phyloP scores from a whole-genome alignment of 306 rosid species.

The Glycine latifolia region DNA sequence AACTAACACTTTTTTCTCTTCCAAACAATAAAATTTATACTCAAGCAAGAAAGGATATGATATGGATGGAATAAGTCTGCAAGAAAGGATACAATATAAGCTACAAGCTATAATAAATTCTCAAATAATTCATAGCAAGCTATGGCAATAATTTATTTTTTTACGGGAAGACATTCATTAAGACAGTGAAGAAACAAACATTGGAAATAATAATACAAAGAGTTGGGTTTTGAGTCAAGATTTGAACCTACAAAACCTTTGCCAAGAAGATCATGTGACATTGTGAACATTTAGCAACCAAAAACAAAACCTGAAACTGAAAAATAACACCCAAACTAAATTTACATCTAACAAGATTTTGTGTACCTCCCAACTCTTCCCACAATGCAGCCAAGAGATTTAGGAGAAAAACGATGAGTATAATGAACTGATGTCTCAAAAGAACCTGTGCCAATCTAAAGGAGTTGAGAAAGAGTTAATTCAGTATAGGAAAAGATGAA shows the following conservation, averaged over 20 bases:
- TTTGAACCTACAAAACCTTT: neutral
- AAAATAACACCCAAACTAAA: slow-evolving; percentile 27
- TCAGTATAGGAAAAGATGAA: slow-evolving; percentile 39
- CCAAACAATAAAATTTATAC: slow-evolving; percentile 1
- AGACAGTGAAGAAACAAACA: neutral
- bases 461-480: slow-evolving; percentile 51
- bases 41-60: neutral
- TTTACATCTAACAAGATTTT: slow-evolving; percentile 35
- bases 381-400: slow-evolving; percentile 82
- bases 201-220: neutral
- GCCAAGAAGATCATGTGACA: neutral
- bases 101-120: neutral
- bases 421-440: slow-evolving; percentile 77
- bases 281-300: neutral
- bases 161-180: neutral
- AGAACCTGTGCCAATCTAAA: slow-evolving; percentile 81
- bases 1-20: neutral
- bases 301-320: neutral
- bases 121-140: slow-evolving; percentile 9
- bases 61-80: too few species aligned
- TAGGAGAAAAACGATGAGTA: slow-evolving; percentile 78
- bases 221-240: neutral
- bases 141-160: neutral
- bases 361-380: slow-evolving; percentile 93
- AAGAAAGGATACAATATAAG: neutral